Evolutionary conservation across 495 filamentous ascomycete species (phyloP).

Genomic region (Patellaria atrata): DNA sequence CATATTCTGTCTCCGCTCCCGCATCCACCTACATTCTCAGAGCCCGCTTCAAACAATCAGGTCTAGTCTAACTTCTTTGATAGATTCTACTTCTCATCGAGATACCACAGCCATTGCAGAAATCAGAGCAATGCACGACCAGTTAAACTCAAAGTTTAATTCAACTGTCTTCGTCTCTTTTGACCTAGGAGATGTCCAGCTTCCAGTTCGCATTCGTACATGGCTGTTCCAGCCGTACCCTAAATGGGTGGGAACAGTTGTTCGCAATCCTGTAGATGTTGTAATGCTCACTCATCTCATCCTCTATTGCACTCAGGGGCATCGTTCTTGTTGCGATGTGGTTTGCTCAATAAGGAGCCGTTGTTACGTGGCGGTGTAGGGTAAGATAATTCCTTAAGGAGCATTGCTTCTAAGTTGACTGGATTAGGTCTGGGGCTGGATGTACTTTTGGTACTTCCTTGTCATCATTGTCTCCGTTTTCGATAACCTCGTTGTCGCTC

Average conservation of each 20-base stretch:
- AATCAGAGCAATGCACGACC: too few relatives aligned
- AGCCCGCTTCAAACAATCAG: too few relatives aligned
- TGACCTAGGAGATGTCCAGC: too few relatives aligned
- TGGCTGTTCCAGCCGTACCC: constrained; percentile 43
- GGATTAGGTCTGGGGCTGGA: constrained; percentile 14
- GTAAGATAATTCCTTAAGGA: constrained; percentile 6
- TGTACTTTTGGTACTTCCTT: constrained; percentile 19
- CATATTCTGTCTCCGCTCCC: too few relatives aligned
- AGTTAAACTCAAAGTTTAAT: too few relatives aligned
- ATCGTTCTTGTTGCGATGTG: constrained; percentile 9
- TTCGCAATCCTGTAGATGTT: constrained; percentile 50
- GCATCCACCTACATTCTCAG: too few relatives aligned
- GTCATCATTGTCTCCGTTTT: constrained; percentile 8
- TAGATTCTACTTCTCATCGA: too few relatives aligned
- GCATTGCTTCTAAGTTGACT: background rate
- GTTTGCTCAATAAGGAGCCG: constrained; percentile 10
- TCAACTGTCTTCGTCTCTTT: too few relatives aligned
- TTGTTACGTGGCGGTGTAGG: constrained; percentile 17
- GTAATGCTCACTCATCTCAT: constrained; percentile 66
- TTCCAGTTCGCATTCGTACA: too few relatives aligned
- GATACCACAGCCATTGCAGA: too few relatives aligned
- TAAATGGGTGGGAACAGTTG: constrained; percentile 36
- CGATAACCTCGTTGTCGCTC: constrained; percentile 11
- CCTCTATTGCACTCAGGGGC: constrained; percentile 39
- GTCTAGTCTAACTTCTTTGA: too few relatives aligned